phyloP scores from a whole-genome alignment of 2,329 filamentous ascomycete genomes.

The Cercospora sesami region DNA sequence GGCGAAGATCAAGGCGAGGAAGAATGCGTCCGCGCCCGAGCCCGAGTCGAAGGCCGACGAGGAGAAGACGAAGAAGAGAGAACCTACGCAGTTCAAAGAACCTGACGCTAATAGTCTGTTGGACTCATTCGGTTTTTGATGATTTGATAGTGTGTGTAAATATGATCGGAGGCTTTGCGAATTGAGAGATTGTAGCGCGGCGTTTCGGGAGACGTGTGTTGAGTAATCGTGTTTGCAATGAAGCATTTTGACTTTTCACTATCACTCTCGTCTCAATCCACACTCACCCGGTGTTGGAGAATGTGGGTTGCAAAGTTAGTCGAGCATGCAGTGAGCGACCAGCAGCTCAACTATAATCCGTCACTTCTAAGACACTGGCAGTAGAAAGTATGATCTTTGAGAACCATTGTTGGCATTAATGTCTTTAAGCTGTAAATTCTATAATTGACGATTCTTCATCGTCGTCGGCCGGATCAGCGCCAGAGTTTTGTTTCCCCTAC shows the following conservation, averaged over 20 bases:
- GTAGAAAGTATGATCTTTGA: background rate
- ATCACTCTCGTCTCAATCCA: background rate
- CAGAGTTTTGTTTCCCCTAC: background rate
- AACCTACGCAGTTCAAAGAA: conserved; percentile 82
- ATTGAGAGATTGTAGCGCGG: background rate
- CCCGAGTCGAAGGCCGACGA: conserved; percentile 15
- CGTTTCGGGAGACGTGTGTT: background rate
- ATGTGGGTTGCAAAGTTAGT: background rate
- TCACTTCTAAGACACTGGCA: background rate
- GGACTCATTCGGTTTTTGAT: conserved; percentile 87
- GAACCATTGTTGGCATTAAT: conserved; percentile 1
- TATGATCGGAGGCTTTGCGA: background rate
- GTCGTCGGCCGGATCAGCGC: background rate
- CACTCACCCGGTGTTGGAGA: background rate
- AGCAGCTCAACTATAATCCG: background rate
- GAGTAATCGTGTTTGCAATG: background rate
- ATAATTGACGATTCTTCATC: background rate
- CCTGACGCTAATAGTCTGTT: conserved; percentile 86
- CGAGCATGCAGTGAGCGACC: background rate
- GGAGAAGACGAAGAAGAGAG: conserved; percentile 53
- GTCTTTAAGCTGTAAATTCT: conserved; percentile 5
- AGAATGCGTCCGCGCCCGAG: conserved; percentile 35
- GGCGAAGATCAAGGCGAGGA: conserved; percentile 47
- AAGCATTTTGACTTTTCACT: background rate
- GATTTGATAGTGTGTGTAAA: background rate